Evolutionary conservation across 2,329 filamentous ascomycete species (phyloP).

Genomic region (Pseudogymnoascus sp.): DNA sequence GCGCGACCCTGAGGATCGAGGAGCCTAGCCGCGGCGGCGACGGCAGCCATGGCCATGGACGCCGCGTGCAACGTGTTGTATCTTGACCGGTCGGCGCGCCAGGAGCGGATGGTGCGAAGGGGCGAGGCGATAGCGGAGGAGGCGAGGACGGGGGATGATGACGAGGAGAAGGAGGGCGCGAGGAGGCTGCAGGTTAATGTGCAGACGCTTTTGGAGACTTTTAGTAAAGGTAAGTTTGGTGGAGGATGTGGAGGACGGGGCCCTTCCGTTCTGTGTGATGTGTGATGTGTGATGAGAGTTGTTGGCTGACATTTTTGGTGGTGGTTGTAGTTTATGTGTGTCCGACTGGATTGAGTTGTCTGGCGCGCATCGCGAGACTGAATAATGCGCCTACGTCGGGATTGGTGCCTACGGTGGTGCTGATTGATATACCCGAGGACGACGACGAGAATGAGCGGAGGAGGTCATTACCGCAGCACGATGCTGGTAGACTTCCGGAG

Average conservation of each 20-base stretch:
- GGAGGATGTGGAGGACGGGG: neutral
- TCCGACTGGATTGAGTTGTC: slow-evolving; percentile 43
- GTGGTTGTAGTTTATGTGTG: slow-evolving; percentile 42
- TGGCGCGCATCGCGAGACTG: slow-evolving; percentile 43
- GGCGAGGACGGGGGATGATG: slow-evolving; percentile 17
- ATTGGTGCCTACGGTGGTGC: slow-evolving; percentile 46
- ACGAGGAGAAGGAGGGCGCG: neutral
- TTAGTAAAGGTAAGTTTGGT: slow-evolving; percentile 41
- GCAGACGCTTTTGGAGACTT: slow-evolving; percentile 40
- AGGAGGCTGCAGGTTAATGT: slow-evolving; percentile 32
- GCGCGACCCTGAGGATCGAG: neutral
- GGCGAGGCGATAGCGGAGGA: slow-evolving; percentile 25
- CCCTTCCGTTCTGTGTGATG: too few species aligned
- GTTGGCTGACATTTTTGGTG: neutral
- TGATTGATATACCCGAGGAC: slow-evolving; percentile 43
- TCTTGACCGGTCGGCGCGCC: slow-evolving; percentile 33
- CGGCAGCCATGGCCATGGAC: slow-evolving; percentile 32
- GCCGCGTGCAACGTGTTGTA: slow-evolving; percentile 37
- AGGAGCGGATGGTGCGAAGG: slow-evolving; percentile 30
- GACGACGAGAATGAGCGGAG: slow-evolving; percentile 24
- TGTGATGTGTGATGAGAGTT: too few species aligned
- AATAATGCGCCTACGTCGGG: slow-evolving; percentile 37
- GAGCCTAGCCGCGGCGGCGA: neutral
- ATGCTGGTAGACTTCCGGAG: neutral
- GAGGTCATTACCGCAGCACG: neutral